Percentiles rank a stretch among this genome's conserved stretches.
These are phyloP conservation scores for Cubamyces lactineus DNA, from an alignment of 768 basidiomycete species.

Conservation along the genomic window DNA sequence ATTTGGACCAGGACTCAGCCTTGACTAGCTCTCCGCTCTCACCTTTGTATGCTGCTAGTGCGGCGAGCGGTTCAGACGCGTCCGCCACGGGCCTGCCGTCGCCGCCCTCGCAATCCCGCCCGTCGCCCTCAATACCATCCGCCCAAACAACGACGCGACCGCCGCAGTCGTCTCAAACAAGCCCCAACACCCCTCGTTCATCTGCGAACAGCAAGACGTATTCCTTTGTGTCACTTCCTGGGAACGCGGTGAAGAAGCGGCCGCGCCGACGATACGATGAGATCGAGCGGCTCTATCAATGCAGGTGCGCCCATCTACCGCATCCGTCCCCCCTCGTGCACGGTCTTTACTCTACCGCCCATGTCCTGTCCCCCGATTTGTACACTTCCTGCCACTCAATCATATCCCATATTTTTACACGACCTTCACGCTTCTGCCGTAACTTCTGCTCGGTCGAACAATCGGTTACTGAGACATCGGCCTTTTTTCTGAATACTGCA, in stretches of 20 bases:
- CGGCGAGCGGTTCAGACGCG: slow-evolving; percentile 26
- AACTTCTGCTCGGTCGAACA: not conserved
- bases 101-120: slow-evolving; percentile 15
- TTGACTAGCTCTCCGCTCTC: slow-evolving; percentile 25
- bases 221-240: slow-evolving; percentile 80
- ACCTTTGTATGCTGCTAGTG: slow-evolving; percentile 25
- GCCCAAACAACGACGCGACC: slow-evolving; percentile 12
- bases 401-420: slow-evolving; percentile 25
- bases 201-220: slow-evolving; percentile 63
- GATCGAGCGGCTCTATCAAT: slow-evolving; percentile 91
- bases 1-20: slow-evolving; percentile 23
- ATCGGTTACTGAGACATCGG: slow-evolving; percentile 6
- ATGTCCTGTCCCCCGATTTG: not conserved
- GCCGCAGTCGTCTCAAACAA: slow-evolving; percentile 6
- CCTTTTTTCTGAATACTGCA: slow-evolving; percentile 11
- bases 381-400: slow-evolving; percentile 8
- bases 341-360: not conserved
- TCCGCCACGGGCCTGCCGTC: slow-evolving; percentile 23
- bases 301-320: slow-evolving; percentile 55
- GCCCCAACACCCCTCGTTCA: slow-evolving; percentile 13
- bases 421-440: not conserved
- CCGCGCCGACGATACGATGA: slow-evolving; percentile 90
- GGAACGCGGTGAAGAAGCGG: slow-evolving; percentile 80
- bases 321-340: not conserved
- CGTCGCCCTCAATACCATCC: slow-evolving; percentile 6